These are phyloP conservation scores for Ceratorhiza oryzae-sativae DNA, from an alignment of 1,284 basidiomycete species.

Conservation along the genomic window DNA sequence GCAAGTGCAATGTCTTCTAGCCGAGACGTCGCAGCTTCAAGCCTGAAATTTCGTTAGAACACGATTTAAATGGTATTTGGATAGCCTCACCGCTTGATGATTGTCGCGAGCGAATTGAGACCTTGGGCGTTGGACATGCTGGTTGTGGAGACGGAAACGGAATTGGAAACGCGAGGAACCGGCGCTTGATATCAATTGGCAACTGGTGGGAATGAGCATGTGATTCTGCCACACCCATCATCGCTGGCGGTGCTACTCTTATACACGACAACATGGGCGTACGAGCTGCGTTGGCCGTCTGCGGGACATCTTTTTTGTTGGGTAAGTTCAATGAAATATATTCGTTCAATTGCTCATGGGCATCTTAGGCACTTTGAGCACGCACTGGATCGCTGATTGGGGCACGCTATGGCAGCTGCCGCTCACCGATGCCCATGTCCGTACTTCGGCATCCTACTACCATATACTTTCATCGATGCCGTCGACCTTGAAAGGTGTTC, in stretches of 20 bases:
- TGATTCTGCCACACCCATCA: constrained; percentile 26
- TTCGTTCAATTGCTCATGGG: no score
- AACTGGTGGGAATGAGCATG: background rate
- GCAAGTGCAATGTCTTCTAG: constrained; percentile 87
- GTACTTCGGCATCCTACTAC: constrained; percentile 80
- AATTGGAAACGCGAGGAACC: constrained; percentile 14
- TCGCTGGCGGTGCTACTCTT: constrained; percentile 19
- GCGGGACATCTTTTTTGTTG: constrained; percentile 78
- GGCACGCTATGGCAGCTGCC: constrained; percentile 83
- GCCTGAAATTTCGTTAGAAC: constrained; percentile 54
- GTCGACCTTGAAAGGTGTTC: constrained; percentile 60
- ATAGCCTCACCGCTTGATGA: constrained; percentile 75
- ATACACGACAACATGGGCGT: constrained; percentile 60
- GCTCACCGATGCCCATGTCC: constrained; percentile 75
- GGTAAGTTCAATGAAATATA: constrained; percentile 55
- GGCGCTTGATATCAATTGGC: constrained; percentile 7
- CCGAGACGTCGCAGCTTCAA: constrained; percentile 92
- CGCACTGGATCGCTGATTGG: constrained; percentile 86
- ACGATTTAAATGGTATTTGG: background rate
- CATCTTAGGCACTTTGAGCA: constrained; percentile 82
- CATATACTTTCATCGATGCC: constrained; percentile 73
- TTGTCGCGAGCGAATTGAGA: constrained; percentile 75
- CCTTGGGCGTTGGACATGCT: constrained; percentile 50
- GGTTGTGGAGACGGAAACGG: constrained; percentile 12
- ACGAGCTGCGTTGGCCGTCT: constrained; percentile 72